Evolutionary conservation across 1,284 basidiomycete genomes (phyloP).

Genomic region (Ganoderma sp.): DNA sequence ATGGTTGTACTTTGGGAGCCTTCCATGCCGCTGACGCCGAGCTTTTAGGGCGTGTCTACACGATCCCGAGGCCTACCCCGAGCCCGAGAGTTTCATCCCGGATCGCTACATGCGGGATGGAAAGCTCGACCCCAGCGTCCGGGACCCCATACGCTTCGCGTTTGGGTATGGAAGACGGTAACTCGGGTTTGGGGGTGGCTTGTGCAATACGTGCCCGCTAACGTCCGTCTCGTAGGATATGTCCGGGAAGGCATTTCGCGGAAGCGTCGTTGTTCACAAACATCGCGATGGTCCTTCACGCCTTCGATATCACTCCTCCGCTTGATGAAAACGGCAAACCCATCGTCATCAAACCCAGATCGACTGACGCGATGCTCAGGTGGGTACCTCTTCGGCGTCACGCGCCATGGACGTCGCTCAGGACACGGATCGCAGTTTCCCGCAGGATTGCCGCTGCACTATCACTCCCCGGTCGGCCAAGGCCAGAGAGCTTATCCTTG

Average conservation of each 20-base stretch:
- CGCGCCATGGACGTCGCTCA: background rate
- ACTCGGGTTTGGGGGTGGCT: background rate
- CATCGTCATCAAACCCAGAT: conserved; percentile 8
- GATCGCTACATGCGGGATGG: conserved; percentile 16
- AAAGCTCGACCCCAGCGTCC: conserved; percentile 9
- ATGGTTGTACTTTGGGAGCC: background rate
- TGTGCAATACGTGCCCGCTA: background rate
- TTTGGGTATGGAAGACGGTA: conserved; percentile 20
- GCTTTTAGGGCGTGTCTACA: conserved; percentile 13
- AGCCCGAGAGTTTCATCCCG: conserved; percentile 14
- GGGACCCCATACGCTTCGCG: conserved; percentile 7
- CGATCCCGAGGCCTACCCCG: conserved; percentile 12
- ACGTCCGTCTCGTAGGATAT: conserved; percentile 20
- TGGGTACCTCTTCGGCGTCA: background rate
- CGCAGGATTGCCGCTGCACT: conserved; percentile 27
- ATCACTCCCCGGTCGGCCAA: conserved; percentile 23
- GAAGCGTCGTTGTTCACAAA: conserved; percentile 46
- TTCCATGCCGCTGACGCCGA: background rate
- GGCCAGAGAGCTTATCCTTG: conserved; percentile 17
- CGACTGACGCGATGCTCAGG: background rate
- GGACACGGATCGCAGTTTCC: conserved; percentile 14
- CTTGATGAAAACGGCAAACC: conserved; percentile 30
- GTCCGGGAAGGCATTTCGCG: conserved; percentile 31
- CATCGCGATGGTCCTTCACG: conserved; percentile 48
- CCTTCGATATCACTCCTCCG: conserved; percentile 46